Evolutionary conservation across 2,329 filamentous ascomycete species (phyloP).

Genomic region (Alternaria brassicicola): DNA sequence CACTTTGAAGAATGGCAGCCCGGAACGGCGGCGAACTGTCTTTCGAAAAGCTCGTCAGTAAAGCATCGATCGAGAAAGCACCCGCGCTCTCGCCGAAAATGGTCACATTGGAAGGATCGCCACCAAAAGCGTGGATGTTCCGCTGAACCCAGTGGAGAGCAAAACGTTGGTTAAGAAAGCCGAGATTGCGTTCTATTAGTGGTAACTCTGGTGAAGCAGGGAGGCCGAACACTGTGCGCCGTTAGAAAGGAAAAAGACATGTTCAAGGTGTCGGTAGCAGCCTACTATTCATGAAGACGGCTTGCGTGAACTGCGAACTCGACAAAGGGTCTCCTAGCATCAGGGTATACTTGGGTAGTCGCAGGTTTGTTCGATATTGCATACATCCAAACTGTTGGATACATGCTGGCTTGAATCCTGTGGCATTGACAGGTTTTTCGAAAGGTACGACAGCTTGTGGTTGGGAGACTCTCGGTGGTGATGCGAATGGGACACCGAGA

Average conservation of each 20-base stretch:
- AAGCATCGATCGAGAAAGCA: slow-evolving; percentile 30
- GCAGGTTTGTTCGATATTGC: neutral
- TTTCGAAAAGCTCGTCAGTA: slow-evolving; percentile 35
- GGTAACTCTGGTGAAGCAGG: slow-evolving; percentile 30
- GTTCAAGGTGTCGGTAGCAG: neutral
- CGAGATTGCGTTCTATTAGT: slow-evolving; percentile 51
- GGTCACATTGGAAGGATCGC: slow-evolving; percentile 57
- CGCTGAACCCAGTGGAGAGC: slow-evolving; percentile 62
- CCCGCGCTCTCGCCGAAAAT: slow-evolving; percentile 48
- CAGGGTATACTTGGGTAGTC: neutral
- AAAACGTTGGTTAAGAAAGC: slow-evolving; percentile 62
- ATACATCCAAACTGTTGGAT: slow-evolving; percentile 36
- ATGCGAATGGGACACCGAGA: slow-evolving; percentile 40
- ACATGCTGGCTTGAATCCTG: slow-evolving; percentile 27
- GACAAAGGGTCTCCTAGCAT: slow-evolving; percentile 22
- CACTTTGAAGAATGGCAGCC: slow-evolving; percentile 40
- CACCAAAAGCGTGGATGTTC: slow-evolving; percentile 58
- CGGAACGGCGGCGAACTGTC: slow-evolving; percentile 33
- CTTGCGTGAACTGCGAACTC: slow-evolving; percentile 18
- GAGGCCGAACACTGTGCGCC: slow-evolving; percentile 35
- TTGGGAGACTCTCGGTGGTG: slow-evolving; percentile 36
- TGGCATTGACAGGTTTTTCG: slow-evolving; percentile 22
- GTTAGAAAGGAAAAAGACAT: neutral
- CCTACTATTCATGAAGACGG: slow-evolving; percentile 37
- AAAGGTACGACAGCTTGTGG: slow-evolving; percentile 23